Percentiles rank a stretch among this genome's conserved stretches.
phyloP scores from a whole-genome alignment of 768 basidiomycete species.

The Gelatoporia subvermispora region DNA sequence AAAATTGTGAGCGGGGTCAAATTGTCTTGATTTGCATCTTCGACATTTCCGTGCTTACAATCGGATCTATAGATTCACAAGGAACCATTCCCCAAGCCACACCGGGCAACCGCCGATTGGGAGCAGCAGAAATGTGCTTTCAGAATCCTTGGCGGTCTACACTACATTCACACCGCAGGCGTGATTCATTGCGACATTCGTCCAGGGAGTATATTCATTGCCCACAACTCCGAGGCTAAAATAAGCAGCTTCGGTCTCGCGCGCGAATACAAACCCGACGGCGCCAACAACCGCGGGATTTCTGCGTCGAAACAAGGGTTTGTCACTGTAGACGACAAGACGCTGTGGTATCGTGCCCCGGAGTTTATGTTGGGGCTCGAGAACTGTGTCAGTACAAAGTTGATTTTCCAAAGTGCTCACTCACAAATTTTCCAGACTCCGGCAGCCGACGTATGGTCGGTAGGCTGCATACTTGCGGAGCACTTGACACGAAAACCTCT shows the following conservation, averaged over 20 bases:
- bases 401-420: too few relatives aligned
- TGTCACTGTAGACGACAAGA: conserved; percentile 99
- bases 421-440: conserved; percentile 57
- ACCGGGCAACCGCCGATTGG: conserved; percentile 68
- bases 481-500: conserved; percentile 91
- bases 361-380: conserved; percentile 99
- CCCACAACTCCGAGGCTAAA: conserved; percentile 96
- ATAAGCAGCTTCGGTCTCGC: conserved; percentile 99
- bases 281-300: conserved; percentile 44
- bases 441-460: conserved; percentile 93
- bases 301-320: conserved; percentile 85
- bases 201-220: conserved; percentile 91
- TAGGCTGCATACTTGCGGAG: conserved; percentile 94
- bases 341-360: conserved; percentile 96
- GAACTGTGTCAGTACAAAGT: conserved; percentile 67
- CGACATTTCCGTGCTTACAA: not conserved
- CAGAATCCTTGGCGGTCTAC: conserved; percentile 95
- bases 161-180: conserved; percentile 97
- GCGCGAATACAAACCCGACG: conserved; percentile 84
- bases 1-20: too few relatives aligned
- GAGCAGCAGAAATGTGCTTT: conserved; percentile 97
- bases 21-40: too few relatives aligned
- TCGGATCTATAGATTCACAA: too few relatives aligned
- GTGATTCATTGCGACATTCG: conserved; percentile 96
- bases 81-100: too few relatives aligned